These are phyloP conservation scores for Tetrahymena elliotti DNA, from an alignment of 73 alveolate genomes.

Conservation along the genomic window DNA sequence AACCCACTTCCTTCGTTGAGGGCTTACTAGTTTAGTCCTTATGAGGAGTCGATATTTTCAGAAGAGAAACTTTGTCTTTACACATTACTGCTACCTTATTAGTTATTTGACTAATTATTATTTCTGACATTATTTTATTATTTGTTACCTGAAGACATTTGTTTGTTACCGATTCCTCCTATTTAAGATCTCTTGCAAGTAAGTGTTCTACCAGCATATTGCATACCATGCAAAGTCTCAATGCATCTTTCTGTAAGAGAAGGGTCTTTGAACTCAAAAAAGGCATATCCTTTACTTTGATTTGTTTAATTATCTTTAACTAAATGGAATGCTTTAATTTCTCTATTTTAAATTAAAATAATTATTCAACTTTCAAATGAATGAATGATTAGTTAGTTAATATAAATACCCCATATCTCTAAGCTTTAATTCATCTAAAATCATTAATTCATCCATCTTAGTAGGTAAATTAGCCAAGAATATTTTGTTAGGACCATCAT, in stretches of 20 bases:
- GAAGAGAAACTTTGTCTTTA: neutral
- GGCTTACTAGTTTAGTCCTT: neutral
- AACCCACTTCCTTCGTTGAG: neutral
- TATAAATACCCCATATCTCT: neutral
- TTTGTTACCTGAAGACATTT: neutral
- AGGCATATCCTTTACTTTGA: neutral
- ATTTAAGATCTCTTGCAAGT: neutral
- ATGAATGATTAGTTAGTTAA: neutral
- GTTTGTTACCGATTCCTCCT: neutral
- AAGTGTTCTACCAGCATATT: neutral
- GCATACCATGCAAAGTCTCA: neutral
- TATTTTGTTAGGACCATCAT: neutral
- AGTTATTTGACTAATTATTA: neutral
- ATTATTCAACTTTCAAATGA: neutral
- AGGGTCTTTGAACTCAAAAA: neutral
- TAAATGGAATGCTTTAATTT: neutral
- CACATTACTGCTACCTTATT: neutral
- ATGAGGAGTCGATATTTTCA: neutral
- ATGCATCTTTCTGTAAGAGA: neutral
- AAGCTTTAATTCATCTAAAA: neutral
- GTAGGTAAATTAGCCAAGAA: neutral
- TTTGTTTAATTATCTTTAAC: neutral
- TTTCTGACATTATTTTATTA: neutral
- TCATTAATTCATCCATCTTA: neutral
- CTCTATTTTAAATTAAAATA: neutral